Conservation (phyloP, 83 land plant genomes). For the Picea mariana region DNA sequence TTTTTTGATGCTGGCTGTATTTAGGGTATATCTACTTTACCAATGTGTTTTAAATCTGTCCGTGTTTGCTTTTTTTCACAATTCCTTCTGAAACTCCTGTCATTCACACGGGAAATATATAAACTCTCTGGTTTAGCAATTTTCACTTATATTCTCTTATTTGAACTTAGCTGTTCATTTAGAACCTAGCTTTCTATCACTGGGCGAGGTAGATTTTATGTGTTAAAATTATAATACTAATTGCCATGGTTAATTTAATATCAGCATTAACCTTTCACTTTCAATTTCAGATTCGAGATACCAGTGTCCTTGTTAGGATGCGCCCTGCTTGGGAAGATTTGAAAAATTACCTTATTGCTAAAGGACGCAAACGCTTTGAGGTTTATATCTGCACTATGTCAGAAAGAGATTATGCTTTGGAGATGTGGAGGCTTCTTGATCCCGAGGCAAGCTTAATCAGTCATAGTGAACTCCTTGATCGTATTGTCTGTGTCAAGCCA, state of each 20-base stretch:
- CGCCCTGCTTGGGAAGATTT: slow-evolving; percentile 99
- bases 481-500: slow-evolving; percentile 92
- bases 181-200: too few relatives aligned
- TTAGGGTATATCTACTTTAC: too few relatives aligned
- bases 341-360: slow-evolving; percentile 83
- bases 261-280: neutral
- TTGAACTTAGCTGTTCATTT: neutral
- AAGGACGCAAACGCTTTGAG: slow-evolving; percentile 97
- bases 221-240: too few relatives aligned
- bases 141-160: neutral
- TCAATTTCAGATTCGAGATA: slow-evolving; percentile 79
- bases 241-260: too few relatives aligned
- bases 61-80: too few relatives aligned
- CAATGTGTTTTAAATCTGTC: too few relatives aligned
- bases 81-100: too few relatives aligned
- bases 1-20: too few relatives aligned
- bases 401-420: slow-evolving; percentile 96
- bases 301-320: slow-evolving; percentile 94
- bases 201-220: neutral
- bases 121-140: too few relatives aligned
- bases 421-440: slow-evolving; percentile 99
- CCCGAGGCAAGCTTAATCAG: slow-evolving; percentile 85
- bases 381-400: slow-evolving; percentile 99
- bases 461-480: slow-evolving; percentile 61
- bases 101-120: too few relatives aligned